phyloP scores from a whole-genome alignment of 306 rosid genomes.

The Corylus heterophylla region DNA sequence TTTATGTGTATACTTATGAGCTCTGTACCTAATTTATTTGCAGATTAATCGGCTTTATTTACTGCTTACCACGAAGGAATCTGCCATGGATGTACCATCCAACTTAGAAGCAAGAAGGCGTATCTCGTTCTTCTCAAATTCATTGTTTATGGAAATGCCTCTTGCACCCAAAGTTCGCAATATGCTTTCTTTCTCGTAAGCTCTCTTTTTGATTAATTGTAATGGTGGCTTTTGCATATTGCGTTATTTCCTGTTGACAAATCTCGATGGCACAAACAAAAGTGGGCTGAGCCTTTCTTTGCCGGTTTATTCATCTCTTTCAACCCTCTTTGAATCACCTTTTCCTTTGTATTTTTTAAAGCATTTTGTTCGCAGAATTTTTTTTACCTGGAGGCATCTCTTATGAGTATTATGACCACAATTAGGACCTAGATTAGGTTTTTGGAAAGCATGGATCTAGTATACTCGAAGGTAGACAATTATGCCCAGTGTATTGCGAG shows the following conservation, averaged over 20 bases:
- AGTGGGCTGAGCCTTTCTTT: constrained; percentile 8
- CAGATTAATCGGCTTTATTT: constrained; percentile 80
- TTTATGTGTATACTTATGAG: constrained; percentile 5
- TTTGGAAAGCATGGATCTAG: not conserved
- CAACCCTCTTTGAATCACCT: not conserved
- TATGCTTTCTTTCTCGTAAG: constrained; percentile 99
- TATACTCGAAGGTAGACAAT: not conserved
- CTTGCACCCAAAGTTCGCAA: constrained; percentile 94
- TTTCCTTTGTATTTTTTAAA: not conserved
- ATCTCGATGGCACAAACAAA: constrained; percentile 11
- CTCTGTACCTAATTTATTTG: constrained; percentile 18
- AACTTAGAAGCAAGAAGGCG: constrained; percentile 97
- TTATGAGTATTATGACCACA: not conserved
- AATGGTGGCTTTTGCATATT: not conserved
- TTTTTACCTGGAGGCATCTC: not conserved
- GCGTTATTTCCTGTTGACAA: constrained; percentile 19
- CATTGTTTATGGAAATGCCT: constrained; percentile 96
- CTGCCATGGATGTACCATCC: constrained; percentile 98
- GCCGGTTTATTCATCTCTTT: not conserved
- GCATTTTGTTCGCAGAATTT: not conserved
- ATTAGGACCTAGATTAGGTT: not conserved
- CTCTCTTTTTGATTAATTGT: not conserved
- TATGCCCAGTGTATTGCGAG: not conserved
- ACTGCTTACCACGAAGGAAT: constrained; percentile 92
- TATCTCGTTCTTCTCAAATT: constrained; percentile 92